Percentiles rank a stretch among this genome's conserved stretches.
Evolutionary conservation across 345 rosid species (phyloP).

Genomic region (Nasturtium officinale): DNA sequence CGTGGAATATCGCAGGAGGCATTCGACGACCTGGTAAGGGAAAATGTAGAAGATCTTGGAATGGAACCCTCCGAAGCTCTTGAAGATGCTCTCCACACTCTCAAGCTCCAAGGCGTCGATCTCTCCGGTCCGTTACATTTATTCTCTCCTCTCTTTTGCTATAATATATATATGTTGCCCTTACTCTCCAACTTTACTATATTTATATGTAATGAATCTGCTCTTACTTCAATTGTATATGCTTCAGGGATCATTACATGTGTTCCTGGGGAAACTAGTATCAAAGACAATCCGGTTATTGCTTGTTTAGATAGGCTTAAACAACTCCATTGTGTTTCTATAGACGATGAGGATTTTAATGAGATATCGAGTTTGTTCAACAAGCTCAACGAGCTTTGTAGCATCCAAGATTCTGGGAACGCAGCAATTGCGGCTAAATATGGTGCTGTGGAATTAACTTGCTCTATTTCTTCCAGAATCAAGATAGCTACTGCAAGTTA

Average conservation of each 20-base stretch:
- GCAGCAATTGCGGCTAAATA: constrained; percentile 64
- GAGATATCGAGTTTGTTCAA: constrained; percentile 54
- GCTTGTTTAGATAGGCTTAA: constrained; percentile 64
- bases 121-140: constrained; percentile 57
- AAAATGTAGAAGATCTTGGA: constrained; percentile 83
- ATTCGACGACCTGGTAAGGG: constrained; percentile 79
- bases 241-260: constrained; percentile 71
- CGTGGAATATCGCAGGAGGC: constrained; percentile 87
- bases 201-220: not conserved
- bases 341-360: constrained; percentile 45
- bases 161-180: not conserved
- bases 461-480: constrained; percentile 63
- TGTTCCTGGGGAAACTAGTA: constrained; percentile 67
- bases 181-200: not conserved
- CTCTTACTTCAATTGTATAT: not conserved
- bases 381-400: constrained; percentile 50
- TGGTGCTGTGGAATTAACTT: constrained; percentile 68
- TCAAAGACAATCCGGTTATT: constrained; percentile 63
- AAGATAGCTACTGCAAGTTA: constrained; percentile 24
- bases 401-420: constrained; percentile 55
- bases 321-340: constrained; percentile 36
- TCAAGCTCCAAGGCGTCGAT: constrained; percentile 91
- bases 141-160: constrained; percentile 2
- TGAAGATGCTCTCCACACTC: constrained; percentile 81
- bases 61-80: constrained; percentile 94